These are phyloP conservation scores for Sporisorium graminicola DNA, from an alignment of 1,284 basidiomycete genomes.

Conservation along the genomic window DNA sequence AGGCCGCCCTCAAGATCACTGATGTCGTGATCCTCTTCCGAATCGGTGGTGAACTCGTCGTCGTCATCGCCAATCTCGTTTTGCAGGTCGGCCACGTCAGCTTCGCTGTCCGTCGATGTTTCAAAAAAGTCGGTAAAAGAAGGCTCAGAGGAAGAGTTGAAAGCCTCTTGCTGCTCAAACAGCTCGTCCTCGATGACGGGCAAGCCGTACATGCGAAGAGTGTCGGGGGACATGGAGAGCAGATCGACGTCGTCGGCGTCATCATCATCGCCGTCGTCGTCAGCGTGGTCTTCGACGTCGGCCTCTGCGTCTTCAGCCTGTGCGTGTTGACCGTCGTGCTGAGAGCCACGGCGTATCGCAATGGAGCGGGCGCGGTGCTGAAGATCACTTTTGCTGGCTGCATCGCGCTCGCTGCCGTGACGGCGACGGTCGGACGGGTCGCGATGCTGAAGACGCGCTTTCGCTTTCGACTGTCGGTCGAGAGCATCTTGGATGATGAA, in stretches of 20 bases:
- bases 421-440: conserved; percentile 36
- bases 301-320: conserved; percentile 41
- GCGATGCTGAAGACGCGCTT: conserved; percentile 39
- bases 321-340: conserved; percentile 2
- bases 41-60: conserved; percentile 53
- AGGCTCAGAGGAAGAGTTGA: conserved; percentile 66
- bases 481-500: conserved; percentile 67
- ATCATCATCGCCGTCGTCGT: conserved; percentile 38
- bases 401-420: conserved; percentile 34
- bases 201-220: conserved; percentile 57
- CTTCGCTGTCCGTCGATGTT: conserved; percentile 58
- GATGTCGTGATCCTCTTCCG: conserved; percentile 60
- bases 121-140: conserved; percentile 69
- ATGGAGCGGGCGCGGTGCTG: conserved; percentile 41
- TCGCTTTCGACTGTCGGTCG: conserved; percentile 39
- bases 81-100: conserved; percentile 10
- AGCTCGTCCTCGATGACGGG: conserved; percentile 61
- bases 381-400: conserved; percentile 40
- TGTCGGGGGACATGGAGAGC: conserved; percentile 59
- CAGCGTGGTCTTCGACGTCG: conserved; percentile 39
- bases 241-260: conserved; percentile 37
- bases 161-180: conserved; percentile 65
- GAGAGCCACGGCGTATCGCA: conserved; percentile 26
- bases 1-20: conserved; percentile 60
- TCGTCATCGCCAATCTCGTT: conserved; percentile 59